Conservation (phyloP, 2,329 filamentous ascomycete genomes). For the Epichloe hybrida region DNA sequence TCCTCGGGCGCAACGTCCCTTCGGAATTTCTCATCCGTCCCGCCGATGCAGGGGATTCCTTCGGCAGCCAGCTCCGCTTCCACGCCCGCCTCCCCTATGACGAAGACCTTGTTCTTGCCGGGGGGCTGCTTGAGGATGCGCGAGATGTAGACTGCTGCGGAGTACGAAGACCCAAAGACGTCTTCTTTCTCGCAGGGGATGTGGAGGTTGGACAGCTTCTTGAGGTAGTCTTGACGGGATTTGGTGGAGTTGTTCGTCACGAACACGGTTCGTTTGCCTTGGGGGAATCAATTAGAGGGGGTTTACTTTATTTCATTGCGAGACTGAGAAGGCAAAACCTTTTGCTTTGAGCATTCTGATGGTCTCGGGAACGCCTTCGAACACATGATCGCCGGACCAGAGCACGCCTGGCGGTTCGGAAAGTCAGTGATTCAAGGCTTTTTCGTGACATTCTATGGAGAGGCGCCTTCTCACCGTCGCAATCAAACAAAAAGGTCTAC, state of each 20-base stretch:
- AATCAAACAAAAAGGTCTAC: slow-evolving; percentile 71
- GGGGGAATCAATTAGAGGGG: not conserved
- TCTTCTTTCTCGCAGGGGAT: slow-evolving; percentile 76
- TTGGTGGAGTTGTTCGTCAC: slow-evolving; percentile 99
- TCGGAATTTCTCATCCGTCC: slow-evolving; percentile 66
- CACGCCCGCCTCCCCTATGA: slow-evolving; percentile 82
- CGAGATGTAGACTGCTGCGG: slow-evolving; percentile 86
- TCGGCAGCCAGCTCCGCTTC: slow-evolving; percentile 78
- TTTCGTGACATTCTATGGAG: not conserved
- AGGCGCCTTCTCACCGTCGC: slow-evolving; percentile 57
- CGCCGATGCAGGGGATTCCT: slow-evolving; percentile 65
- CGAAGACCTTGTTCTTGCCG: slow-evolving; percentile 84
- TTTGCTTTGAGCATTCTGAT: slow-evolving; percentile 67
- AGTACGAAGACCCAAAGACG: slow-evolving; percentile 93
- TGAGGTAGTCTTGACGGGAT: slow-evolving; percentile 79
- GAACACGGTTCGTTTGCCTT: slow-evolving; percentile 86
- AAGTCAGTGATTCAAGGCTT: not conserved
- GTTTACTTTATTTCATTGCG: not conserved
- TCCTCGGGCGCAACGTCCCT: slow-evolving; percentile 71
- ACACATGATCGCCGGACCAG: slow-evolving; percentile 90
- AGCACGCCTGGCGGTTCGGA: slow-evolving; percentile 55
- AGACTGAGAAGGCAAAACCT: slow-evolving; percentile 41
- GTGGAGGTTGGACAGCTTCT: slow-evolving; percentile 71
- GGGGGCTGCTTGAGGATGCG: slow-evolving; percentile 71
- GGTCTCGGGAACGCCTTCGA: slow-evolving; percentile 73